A percentile compares a stretch with the other conserved stretches of the same genome.
Evolutionary conservation across 768 basidiomycete species (phyloP).

Genomic region (Phylloporus scabripes): DNA sequence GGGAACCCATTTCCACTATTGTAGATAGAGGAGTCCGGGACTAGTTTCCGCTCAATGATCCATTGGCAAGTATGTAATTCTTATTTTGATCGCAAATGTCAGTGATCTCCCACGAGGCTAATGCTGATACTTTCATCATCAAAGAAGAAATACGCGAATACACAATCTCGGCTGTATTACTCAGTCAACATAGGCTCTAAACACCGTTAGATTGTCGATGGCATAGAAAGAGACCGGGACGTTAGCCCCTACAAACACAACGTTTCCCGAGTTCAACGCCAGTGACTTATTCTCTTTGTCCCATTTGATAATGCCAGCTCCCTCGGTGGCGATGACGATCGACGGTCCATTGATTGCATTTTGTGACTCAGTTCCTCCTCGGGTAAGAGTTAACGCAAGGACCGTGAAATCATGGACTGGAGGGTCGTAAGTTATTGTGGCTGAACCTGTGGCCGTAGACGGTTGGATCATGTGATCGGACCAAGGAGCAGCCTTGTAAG

Average conservation of each 20-base stretch:
- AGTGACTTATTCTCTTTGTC: conserved; percentile 32
- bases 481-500: conserved; percentile 70
- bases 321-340: conserved; percentile 71
- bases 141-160: not conserved
- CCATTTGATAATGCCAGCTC: conserved; percentile 56
- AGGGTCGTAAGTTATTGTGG: conserved; percentile 73
- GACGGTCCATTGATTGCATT: conserved; percentile 75
- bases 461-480: conserved; percentile 68
- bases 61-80: conserved; percentile 23
- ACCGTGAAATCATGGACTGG: conserved; percentile 94
- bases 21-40: not conserved
- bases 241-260: conserved; percentile 78
- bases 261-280: conserved; percentile 57
- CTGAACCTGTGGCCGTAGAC: conserved; percentile 37
- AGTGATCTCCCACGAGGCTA: not conserved
- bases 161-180: not conserved
- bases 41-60: conserved; percentile 62
- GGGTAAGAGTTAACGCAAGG: conserved; percentile 49
- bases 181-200: conserved; percentile 28
- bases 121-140: not conserved
- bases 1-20: not conserved
- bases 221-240: conserved; percentile 47
- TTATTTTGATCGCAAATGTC: not conserved
- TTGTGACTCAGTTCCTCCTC: conserved; percentile 49
- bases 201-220: conserved; percentile 21